Evolutionary conservation across 1,139 yeast genomes (phyloP), one percentile per base, ranked within the genome.

Genomic region (Lizanozyma gosingica): DNA sequence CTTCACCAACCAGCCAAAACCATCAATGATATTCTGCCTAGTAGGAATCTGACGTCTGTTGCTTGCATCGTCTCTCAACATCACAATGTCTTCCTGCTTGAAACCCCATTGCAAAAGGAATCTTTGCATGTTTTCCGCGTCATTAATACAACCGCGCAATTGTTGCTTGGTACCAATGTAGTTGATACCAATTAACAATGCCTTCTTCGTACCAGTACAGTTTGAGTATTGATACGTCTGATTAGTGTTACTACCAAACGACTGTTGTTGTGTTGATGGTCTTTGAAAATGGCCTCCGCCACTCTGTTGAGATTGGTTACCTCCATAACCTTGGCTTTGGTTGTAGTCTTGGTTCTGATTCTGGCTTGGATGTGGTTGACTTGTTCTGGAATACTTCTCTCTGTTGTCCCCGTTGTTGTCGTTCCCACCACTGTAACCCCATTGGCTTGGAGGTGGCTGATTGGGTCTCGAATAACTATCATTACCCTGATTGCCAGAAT

Each of bases 1-100:
- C 36, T 67, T 67, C 17, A 85, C 94, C 18, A 90, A 72, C 97
- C 97, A 90, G 47, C 79, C 81, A 90, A 88, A 86, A 1, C 94
- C 97, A 40, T 86, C 70, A 35, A 86, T 55, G 53, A 90, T 87
- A 58, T 90, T 90, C 9, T 72, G 81, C 47, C 76, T 70, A 6
- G 90, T 81, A 15, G 97, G 97, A 15, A 83, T 67, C 33, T 81
- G 68, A 45, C 83, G 78, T 15, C 64, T 60, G 52, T 78, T 82
- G 11, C 29, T 8, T 50, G 76, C 82, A 57, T 84, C 94, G 53
- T 83, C 94, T 3, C 95, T 84, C 47, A 90, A 65, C 43, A 86
- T 69, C 14, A 90, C 96, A 67, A 90, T 87, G 56, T 90, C 94
- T 18, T 83, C 90, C 50, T 72, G 67, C 29, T 62, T 55, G 60